Evolutionary conservation across 148 eudicot genomes (phyloP), one percentile per base, ranked within the genome.

Genomic region (Nyssa sinensis): DNA sequence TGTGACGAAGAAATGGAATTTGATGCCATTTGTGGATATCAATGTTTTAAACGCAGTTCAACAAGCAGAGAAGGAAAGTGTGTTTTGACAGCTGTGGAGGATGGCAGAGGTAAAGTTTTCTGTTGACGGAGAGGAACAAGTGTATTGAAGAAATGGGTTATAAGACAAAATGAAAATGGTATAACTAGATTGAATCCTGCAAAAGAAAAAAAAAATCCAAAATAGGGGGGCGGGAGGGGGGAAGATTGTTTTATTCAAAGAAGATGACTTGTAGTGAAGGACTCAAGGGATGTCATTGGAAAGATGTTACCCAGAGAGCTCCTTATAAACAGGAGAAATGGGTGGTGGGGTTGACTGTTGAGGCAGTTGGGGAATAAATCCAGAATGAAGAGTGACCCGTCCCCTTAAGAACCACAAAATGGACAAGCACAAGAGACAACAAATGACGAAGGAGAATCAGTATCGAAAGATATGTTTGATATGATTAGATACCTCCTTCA

Each of bases 281-380:
- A 77, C 63, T 79, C 30, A 41, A 67, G 74, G n/a, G 55, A 68
- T 81, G 83, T 68, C 28, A 32, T 79, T 82, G 62, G 72, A 28
- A 41, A 76, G 68, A 77, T 59, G 71, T 62, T 32, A 72, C 62
- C 51, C 39, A 67, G 65, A 28, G n/a, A 28, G 79, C 77, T 79
- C 76, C 82, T 87, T 87, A 83, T 85, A 87, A 74, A 77, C 77
- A 79, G 80, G 86, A 74, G 77, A 62, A 73, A 80, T 39, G 74
- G 83, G 85, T 66, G 64, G 80, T 83, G 86, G 88, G 90, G 85
- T 79, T 73, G n/a, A n/a, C n/a, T n/a, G n/a, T n/a, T n/a, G 71
- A 68, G 67, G 75, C 81, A 85, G 81, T 85, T 84, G 75, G 86
- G 59, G 59, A 55, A 55, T 55, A 55, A 17, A 55, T 55, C 59